Base-by-base conservation (phyloP, 805 yeast genomes). In the Cyberlindnera meyerae region DNA sequence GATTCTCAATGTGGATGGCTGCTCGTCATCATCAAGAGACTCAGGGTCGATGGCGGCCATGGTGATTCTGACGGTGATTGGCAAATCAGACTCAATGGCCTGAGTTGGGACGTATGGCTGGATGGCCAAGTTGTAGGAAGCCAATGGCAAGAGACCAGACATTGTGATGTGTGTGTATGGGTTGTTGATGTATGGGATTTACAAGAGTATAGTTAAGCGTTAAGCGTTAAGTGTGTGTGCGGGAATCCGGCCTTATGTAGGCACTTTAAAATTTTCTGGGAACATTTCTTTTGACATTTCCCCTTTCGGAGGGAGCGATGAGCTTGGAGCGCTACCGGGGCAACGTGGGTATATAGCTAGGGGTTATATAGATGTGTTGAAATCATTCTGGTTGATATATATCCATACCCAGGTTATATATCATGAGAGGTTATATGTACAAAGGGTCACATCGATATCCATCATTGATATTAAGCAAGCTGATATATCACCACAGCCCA, bases 21-120 rank as follows among this genome's bases (percentile, higher is more conserved):
- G 80, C 48, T 72, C 78, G 54, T 77, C 77, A 47, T 80, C 88
- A 54, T 87, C 96, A 51, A 75, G 78, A 21, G 94, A 73, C 31
- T 79, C 84, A 45, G 96, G 95, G 66, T 90, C 96, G 55, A 93
- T 72, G 43, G 98, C 95, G 46, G 96, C 98, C 75, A 90, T 74
- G 36, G 97, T 89, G 55, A 90, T 62, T 65, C 95, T 84, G 51
- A 90, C 78, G 44, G 97, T 82, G 49, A 85, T 83, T 34, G 97
- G 96, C 61, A 79, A 79, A 42, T 83, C 94, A 42, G 78, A 82
- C 47, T 82, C 85, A 57, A 85, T 77, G 42, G 96, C 95, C 34
- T 88, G 88, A 29, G 79, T 79, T 50, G 96, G 95, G 51, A 76
- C 70, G 59, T 82, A 93, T 52, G 98, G 98, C 62, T 74, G 71